These are phyloP conservation scores for Plasmodium yoelii DNA, from an alignment of 169 alveolate species.

Conservation along the genomic window DNA sequence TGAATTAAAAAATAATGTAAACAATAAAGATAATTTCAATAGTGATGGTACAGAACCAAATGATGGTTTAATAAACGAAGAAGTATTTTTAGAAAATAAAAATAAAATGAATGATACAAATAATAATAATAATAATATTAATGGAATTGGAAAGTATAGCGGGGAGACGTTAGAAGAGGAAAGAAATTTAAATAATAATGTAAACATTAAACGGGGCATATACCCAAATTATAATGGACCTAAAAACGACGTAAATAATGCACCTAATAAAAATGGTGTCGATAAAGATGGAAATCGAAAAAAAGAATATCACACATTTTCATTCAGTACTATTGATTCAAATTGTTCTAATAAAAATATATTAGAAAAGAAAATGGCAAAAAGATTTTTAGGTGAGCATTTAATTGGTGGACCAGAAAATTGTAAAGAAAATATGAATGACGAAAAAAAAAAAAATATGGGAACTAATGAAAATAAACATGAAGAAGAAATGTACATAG, in stretches of 20 bases:
- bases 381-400: slow-evolving; percentile 12
- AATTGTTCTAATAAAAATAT: slow-evolving; percentile 48
- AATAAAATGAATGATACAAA: slow-evolving; percentile 3
- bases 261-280: slow-evolving; percentile 5
- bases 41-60: slow-evolving; percentile 9
- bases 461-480: slow-evolving; percentile 2
- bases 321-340: slow-evolving; percentile 39
- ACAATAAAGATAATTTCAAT: slow-evolving; percentile 19
- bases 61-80: slow-evolving; percentile 1
- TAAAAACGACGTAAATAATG: slow-evolving; percentile 19
- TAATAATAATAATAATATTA: slow-evolving; percentile 12
- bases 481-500: slow-evolving; percentile 7
- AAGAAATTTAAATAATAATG: not conserved
- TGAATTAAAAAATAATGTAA: slow-evolving; percentile 12
- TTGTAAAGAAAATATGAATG: slow-evolving; percentile 20
- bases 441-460: not conserved
- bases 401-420: slow-evolving; percentile 11
- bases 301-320: slow-evolving; percentile 62
- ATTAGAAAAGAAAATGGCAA: slow-evolving; percentile 25
- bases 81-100: not conserved
- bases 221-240: not conserved
- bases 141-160: not conserved
- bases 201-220: not conserved
- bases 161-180: not conserved
- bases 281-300: slow-evolving; percentile 44